Conservation (phyloP, 768 basidiomycete species). For the Amanita brunnescens region DNA sequence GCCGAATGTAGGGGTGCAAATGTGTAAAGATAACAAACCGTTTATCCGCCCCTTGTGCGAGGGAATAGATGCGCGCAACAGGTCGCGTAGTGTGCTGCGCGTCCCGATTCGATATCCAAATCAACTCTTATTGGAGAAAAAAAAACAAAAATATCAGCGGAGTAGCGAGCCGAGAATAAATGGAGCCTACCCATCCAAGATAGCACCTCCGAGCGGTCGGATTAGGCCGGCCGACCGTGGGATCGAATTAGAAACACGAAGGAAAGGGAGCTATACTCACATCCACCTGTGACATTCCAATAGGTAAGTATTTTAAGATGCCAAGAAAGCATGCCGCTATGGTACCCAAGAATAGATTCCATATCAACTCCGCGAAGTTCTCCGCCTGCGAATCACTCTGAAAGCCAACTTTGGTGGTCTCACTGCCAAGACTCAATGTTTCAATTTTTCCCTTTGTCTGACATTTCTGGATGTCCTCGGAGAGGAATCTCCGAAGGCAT, state of each 20-base stretch:
- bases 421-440: slow-evolving; percentile 43
- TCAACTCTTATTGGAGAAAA: slow-evolving; percentile 36
- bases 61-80: slow-evolving; percentile 41
- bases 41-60: slow-evolving; percentile 40
- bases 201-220: slow-evolving; percentile 59
- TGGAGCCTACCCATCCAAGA: slow-evolving; percentile 53
- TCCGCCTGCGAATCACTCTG: slow-evolving; percentile 40
- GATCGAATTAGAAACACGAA: slow-evolving; percentile 3
- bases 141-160: neutral
- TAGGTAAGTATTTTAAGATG: neutral
- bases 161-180: neutral
- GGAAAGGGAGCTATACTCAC: slow-evolving; percentile 15
- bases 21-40: slow-evolving; percentile 24
- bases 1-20: neutral
- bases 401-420: slow-evolving; percentile 44
- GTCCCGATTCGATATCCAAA: slow-evolving; percentile 64
- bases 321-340: slow-evolving; percentile 36
- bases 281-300: slow-evolving; percentile 18
- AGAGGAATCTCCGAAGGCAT: slow-evolving; percentile 46
- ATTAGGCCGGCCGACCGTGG: slow-evolving; percentile 26
- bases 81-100: slow-evolving; percentile 41
- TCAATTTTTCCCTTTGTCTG: slow-evolving; percentile 47
- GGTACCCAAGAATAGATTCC: slow-evolving; percentile 56
- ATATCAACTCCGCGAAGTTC: slow-evolving; percentile 48
- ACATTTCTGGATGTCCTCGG: slow-evolving; percentile 47